These are phyloP conservation scores for Viridothelium virens DNA, from an alignment of 495 filamentous ascomycete genomes.

Conservation along the genomic window DNA sequence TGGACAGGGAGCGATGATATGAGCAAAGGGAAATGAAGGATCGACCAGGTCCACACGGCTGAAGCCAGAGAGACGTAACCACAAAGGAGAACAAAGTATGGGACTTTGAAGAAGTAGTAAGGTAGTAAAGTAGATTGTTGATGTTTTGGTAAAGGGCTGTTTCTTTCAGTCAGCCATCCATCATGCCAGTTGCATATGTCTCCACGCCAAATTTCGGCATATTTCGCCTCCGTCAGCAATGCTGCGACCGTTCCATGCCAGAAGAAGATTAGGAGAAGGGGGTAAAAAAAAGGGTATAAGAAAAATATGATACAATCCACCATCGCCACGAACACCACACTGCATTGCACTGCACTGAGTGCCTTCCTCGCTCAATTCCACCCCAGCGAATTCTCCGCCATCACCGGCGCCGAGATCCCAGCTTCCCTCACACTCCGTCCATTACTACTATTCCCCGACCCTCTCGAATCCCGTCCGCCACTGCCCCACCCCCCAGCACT, in stretches of 20 bases:
- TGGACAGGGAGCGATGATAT: neutral
- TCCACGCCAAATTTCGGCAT: neutral
- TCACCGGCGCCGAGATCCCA: constrained; percentile 75
- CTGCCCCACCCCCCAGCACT: constrained; percentile 49
- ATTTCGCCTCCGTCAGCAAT: neutral
- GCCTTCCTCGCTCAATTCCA: constrained; percentile 63
- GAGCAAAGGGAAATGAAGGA: neutral
- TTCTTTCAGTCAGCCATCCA: no score
- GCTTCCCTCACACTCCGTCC: constrained; percentile 50
- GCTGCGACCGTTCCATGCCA: neutral
- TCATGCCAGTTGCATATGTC: no score
- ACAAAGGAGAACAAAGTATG: no score
- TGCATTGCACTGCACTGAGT: neutral
- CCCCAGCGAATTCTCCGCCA: constrained; percentile 94
- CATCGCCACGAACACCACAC: neutral
- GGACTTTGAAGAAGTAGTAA: no score
- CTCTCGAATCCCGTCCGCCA: constrained; percentile 61
- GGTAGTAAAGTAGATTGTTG: no score
- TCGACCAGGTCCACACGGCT: neutral
- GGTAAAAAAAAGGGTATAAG: constrained; percentile 2
- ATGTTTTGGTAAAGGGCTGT: no score
- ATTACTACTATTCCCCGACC: constrained; percentile 47
- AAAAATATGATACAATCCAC: constrained; percentile 13
- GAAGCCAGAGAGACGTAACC: no score
- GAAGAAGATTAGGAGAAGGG: constrained; percentile 2